Conservation (phyloP, 1,284 basidiomycete species). For the Phlebopus sp. region DNA sequence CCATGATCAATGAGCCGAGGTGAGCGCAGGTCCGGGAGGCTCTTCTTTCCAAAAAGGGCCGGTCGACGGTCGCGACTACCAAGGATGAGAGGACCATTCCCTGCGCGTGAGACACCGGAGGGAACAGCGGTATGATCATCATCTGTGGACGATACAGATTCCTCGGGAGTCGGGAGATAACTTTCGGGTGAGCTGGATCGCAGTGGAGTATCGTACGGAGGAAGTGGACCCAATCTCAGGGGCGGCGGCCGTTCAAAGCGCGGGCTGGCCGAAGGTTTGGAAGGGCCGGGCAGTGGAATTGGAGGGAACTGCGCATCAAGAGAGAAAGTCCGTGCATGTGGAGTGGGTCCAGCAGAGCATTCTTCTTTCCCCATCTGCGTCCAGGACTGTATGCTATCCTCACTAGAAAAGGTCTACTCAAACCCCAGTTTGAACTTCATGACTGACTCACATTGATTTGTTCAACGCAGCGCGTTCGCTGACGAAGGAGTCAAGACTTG, state of each 20-base stretch:
- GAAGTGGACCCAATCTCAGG: constrained; percentile 48
- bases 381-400: constrained; percentile 43
- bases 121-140: constrained; percentile 31
- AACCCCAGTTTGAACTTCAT: constrained; percentile 5
- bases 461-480: constrained; percentile 42
- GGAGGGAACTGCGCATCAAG: constrained; percentile 56
- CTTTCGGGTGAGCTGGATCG: constrained; percentile 56
- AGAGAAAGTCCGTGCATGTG: constrained; percentile 62
- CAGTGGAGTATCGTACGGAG: constrained; percentile 40
- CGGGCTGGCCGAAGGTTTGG: constrained; percentile 23
- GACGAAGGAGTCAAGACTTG: constrained; percentile 43
- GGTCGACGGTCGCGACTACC: constrained; percentile 37
- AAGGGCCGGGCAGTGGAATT: constrained; percentile 33
- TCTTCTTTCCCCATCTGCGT: constrained; percentile 38
- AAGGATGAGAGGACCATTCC: constrained; percentile 57
- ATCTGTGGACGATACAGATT: constrained; percentile 45
- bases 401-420: constrained; percentile 27
- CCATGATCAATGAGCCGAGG: constrained; percentile 38
- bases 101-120: constrained; percentile 42
- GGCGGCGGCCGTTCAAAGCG: constrained; percentile 45
- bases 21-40: constrained; percentile 79
- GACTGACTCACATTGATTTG: constrained; percentile 39
- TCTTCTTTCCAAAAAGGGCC: constrained; percentile 69
- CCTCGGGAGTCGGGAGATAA: constrained; percentile 58
- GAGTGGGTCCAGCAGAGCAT: constrained; percentile 37